Percentiles rank a stretch among this genome's conserved stretches.
These are phyloP conservation scores for Schoenoplectus triqueter DNA, from an alignment of 202 grass and related monocot genomes.

Conservation along the genomic window DNA sequence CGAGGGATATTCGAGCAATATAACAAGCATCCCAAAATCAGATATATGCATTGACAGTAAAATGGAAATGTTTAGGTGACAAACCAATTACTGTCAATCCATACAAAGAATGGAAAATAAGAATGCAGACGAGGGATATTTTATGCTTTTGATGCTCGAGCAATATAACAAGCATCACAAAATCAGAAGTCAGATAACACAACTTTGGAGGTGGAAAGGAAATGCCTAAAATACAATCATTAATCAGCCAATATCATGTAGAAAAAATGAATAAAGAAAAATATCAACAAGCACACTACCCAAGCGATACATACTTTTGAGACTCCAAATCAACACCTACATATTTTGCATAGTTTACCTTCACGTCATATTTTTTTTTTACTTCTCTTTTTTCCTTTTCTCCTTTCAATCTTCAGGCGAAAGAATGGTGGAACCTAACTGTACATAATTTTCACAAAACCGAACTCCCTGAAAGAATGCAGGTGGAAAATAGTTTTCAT, in stretches of 20 bases:
- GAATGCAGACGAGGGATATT: background rate
- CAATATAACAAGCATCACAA: background rate
- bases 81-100: too few species aligned
- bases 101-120: too few species aligned
- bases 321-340: constrained; percentile 22
- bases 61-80: too few species aligned
- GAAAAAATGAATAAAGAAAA: constrained; percentile 12
- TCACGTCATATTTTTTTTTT: background rate
- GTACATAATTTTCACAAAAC: constrained; percentile 43
- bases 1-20: too few species aligned
- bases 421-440: constrained; percentile 45
- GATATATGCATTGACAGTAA: too few species aligned
- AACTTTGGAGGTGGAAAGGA: constrained; percentile 2
- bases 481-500: constrained; percentile 45
- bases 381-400: constrained; percentile 3
- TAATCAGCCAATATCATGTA: constrained; percentile 21
- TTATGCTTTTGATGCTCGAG: background rate
- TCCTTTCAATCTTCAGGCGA: constrained; percentile 32
- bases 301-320: background rate
- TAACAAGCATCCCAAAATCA: too few species aligned
- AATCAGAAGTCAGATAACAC: background rate
- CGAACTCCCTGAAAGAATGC: constrained; percentile 34
- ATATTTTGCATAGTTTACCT: constrained; percentile 10
- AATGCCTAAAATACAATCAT: constrained; percentile 5
- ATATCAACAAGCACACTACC: background rate